phyloP scores from a whole-genome alignment of 2,329 filamentous ascomycete genomes.

The Botrytis tulipae region DNA sequence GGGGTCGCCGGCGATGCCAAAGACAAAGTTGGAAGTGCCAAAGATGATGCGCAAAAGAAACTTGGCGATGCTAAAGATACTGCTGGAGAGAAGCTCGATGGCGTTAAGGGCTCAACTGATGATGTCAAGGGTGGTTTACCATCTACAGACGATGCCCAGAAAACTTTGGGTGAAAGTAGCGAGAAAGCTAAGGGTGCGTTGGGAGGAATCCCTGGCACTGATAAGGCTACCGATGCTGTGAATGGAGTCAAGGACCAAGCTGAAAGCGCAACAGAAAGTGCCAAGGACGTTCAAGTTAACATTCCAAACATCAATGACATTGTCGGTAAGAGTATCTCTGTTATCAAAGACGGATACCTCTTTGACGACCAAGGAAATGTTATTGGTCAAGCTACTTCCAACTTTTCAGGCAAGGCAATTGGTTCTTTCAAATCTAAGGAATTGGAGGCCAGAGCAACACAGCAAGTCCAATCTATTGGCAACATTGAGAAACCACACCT shows the following conservation, averaged over 20 bases:
- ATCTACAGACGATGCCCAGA: conserved; percentile 2
- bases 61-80: neutral
- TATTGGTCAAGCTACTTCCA: conserved; percentile 52
- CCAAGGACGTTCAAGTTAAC: neutral
- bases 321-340: conserved; percentile 58
- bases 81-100: neutral
- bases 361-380: conserved; percentile 54
- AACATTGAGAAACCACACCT: neutral
- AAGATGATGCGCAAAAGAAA: neutral
- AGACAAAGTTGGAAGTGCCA: neutral
- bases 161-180: neutral
- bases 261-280: neutral
- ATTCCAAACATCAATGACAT: conserved; percentile 36
- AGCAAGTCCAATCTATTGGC: conserved; percentile 4
- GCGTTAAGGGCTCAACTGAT: neutral
- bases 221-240: neutral
- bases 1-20: neutral
- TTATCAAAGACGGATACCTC: conserved; percentile 67
- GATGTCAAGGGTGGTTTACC: neutral
- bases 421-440: conserved; percentile 20
- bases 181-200: conserved; percentile 2
- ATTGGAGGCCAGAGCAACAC: conserved; percentile 13
- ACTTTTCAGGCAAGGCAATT: conserved; percentile 17
- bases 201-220: neutral
- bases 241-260: conserved; percentile 12